A percentile compares a stretch with the other conserved stretches of the same genome.
phyloP scores from a whole-genome alignment of 176 grass and related monocot genomes.

The Triticum timopheevii region DNA sequence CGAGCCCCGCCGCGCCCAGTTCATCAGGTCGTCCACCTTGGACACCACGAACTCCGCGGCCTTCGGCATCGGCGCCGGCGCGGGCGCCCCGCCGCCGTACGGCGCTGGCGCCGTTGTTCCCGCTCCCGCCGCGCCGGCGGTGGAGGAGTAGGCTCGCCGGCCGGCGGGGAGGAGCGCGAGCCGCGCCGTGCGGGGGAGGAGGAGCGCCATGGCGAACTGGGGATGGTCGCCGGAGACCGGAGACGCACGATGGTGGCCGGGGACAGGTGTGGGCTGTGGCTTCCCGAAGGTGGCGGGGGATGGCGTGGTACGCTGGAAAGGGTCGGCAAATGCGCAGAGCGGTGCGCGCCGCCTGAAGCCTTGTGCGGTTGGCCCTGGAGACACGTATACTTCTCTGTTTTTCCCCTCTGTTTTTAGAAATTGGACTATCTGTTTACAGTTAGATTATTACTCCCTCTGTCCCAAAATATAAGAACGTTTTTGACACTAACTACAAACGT shows the following conservation, averaged over 20 bases:
- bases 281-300: neutral
- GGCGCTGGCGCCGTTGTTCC: constrained; percentile 25
- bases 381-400: too few species aligned
- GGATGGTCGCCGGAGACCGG: neutral
- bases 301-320: neutral
- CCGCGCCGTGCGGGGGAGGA: constrained; percentile 61
- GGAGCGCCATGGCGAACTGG: constrained; percentile 61
- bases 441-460: too few species aligned
- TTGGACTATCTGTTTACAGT: too few species aligned
- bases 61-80: constrained; percentile 58
- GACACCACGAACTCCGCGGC: constrained; percentile 84
- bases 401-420: too few species aligned
- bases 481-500: too few species aligned
- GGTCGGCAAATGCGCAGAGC: neutral
- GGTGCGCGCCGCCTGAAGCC: neutral
- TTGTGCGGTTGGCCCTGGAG: too few species aligned
- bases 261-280: neutral
- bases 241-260: neutral
- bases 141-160: constrained; percentile 14
- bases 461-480: too few species aligned
- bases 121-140: constrained; percentile 28
- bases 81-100: neutral
- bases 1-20: constrained; percentile 80
- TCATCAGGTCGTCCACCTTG: constrained; percentile 89
- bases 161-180: constrained; percentile 18